A percentile compares a stretch with the other conserved stretches of the same genome.
Conservation (phyloP, 2,329 filamentous ascomycete species). For the Nigrospora sphaerica region DNA sequence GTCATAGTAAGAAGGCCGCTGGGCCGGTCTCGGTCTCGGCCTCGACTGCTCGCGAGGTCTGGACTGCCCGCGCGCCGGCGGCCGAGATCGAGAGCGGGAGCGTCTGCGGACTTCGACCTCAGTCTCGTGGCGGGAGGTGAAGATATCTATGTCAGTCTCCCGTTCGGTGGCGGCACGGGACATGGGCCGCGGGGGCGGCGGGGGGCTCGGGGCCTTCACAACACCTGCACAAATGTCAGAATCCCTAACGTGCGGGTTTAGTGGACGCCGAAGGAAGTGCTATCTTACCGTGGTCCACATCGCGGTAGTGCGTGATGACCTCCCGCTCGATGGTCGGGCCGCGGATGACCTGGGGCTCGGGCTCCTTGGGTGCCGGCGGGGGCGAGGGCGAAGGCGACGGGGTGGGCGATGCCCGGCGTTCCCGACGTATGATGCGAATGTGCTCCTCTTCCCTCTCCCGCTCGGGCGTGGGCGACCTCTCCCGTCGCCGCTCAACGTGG, state of each 20-base stretch:
- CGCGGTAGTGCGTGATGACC: constrained; percentile 80
- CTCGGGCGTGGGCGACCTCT: constrained; percentile 30
- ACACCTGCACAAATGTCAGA: constrained; percentile 30
- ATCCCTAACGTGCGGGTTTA: not conserved
- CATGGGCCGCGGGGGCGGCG: constrained; percentile 42
- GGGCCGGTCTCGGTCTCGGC: constrained; percentile 26
- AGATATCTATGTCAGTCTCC: constrained; percentile 57
- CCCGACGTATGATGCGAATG: constrained; percentile 41
- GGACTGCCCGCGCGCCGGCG: constrained; percentile 12
- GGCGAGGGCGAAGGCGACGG: constrained; percentile 40
- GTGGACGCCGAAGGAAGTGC: constrained; percentile 4
- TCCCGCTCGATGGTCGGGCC: constrained; percentile 80
- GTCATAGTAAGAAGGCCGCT: constrained; percentile 23
- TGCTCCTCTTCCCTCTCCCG: constrained; percentile 35
- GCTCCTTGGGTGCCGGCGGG: constrained; percentile 50
- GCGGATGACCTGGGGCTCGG: constrained; percentile 60
- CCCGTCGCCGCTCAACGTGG: constrained; percentile 18
- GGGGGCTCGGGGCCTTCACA: constrained; percentile 32
- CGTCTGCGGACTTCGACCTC: constrained; percentile 49
- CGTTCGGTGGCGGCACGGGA: constrained; percentile 38
- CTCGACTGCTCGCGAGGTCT: constrained; percentile 13
- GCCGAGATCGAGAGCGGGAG: constrained; percentile 27
- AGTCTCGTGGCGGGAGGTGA: constrained; percentile 44
- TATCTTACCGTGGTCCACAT: constrained; percentile 75
- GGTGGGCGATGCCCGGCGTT: constrained; percentile 31